Percentiles rank a stretch among this genome's conserved stretches.
These are phyloP conservation scores for Chlorella ohadii DNA, from an alignment of 139 green algal species.

Conservation along the genomic window DNA sequence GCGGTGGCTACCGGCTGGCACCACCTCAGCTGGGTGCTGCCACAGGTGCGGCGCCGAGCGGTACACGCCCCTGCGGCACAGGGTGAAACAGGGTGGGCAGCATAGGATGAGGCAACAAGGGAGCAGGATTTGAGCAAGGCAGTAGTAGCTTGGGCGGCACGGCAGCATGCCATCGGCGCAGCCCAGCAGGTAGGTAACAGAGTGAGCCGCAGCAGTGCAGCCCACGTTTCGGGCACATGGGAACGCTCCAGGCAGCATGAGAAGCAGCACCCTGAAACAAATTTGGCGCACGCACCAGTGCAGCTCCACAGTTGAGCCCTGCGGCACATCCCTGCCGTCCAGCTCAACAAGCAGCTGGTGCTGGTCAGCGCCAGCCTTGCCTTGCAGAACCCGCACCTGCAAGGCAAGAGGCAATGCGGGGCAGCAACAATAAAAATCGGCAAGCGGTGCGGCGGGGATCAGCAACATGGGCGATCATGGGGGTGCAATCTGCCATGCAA, in stretches of 20 bases:
- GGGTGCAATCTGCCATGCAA: no score
- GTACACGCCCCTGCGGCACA: slow-evolving; percentile 45
- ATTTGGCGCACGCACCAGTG: no score
- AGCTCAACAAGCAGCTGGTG: slow-evolving; percentile 7
- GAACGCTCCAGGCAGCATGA: no score
- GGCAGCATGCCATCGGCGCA: no score
- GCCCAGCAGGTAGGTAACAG: no score
- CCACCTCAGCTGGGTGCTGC: slow-evolving; percentile 47
- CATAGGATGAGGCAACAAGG: no score
- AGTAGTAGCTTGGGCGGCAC: no score
- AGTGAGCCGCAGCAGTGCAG: no score
- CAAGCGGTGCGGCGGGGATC: no score
- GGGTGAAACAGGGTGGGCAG: not conserved
- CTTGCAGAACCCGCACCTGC: slow-evolving; percentile 25
- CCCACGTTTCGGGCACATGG: no score
- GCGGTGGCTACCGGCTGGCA: slow-evolving; percentile 20
- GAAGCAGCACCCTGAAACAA: no score
- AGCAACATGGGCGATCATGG: no score
- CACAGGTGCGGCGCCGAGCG: slow-evolving; percentile 33
- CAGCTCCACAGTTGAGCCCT: slow-evolving; percentile 1
- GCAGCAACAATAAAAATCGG: not conserved
- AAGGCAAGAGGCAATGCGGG: not conserved
- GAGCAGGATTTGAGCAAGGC: not conserved
- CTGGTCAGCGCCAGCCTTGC: not conserved
- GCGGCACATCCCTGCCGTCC: not conserved